Base-by-base conservation (phyloP, 2,329 filamentous ascomycete species). In the Cercospora sesami region DNA sequence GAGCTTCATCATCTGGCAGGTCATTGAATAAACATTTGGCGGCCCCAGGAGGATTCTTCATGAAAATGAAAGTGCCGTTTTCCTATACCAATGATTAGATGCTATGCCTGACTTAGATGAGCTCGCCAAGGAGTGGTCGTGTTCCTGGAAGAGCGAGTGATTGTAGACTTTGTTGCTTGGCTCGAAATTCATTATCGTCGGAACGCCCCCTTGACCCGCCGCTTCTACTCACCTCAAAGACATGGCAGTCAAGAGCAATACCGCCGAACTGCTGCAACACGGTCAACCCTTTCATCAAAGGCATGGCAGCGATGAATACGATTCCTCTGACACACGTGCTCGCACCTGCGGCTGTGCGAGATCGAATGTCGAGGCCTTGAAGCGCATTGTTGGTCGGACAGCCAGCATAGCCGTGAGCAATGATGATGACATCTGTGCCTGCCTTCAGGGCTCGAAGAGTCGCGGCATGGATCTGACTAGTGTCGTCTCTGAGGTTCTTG, bases 391-490 rank as follows among this genome's bases (percentile, higher is more conserved):
- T 73, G 39, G 71, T 70, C 1, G 72, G 71, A 9, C 70, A 55
- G 26, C 74, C 74, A 36, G 73, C 76, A 66, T 76, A 77, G 3
- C 71, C 74, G 67, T 78, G 75, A 23, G 74, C 71, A 18, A 73
- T 68, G 7, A 77, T 67, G 26, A 76, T 48, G 42, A 76, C 73
- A 58, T 73, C 68, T 58, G 73, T 70, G 59, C 73, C 74, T 10
- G 68, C 60, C 14, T 70, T 68, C 9, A 76, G 68, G 10, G 16
- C 53, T 18, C 26, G 23, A 12, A 58, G 53, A 30, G 30, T 26
- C n/a, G 53, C 53, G 16, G 16, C 21, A 58, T 33, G 53, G 5
- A 58, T 26, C 53, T 28, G 23, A 12, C 7, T 33, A 16, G 21
- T 58, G 23, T 58, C 53, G 7, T 58, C 53, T 8, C 6, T n/a